A percentile compares a stretch with the other conserved stretches of the same genome.
Conservation (phyloP, 495 filamentous ascomycete genomes). For the Neurospora sp. region DNA sequence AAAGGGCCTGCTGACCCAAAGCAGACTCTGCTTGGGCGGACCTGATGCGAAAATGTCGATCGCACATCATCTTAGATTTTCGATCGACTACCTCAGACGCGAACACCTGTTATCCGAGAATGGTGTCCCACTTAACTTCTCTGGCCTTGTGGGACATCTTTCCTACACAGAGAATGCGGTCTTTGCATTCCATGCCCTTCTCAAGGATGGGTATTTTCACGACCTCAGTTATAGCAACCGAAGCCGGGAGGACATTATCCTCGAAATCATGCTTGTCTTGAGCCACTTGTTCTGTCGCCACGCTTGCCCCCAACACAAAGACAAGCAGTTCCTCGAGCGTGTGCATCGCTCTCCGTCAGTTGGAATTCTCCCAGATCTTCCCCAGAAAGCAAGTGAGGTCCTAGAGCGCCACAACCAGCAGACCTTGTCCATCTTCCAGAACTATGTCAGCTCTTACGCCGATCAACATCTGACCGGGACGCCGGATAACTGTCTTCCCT, state of each 20-base stretch:
- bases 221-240: slow-evolving; percentile 44
- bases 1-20: slow-evolving; percentile 56
- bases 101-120: slow-evolving; percentile 49
- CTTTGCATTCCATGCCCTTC: slow-evolving; percentile 65
- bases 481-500: slow-evolving; percentile 45
- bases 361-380: slow-evolving; percentile 54
- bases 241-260: slow-evolving; percentile 9
- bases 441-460: slow-evolving; percentile 59
- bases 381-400: slow-evolving; percentile 40
- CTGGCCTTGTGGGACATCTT: slow-evolving; percentile 54
- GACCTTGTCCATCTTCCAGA: slow-evolving; percentile 51
- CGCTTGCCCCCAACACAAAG: slow-evolving; percentile 3
- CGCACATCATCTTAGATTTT: slow-evolving; percentile 66
- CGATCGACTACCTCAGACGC: slow-evolving; percentile 66
- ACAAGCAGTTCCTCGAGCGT: slow-evolving; percentile 21
- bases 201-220: slow-evolving; percentile 60
- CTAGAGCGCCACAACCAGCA: slow-evolving; percentile 51
- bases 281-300: slow-evolving; percentile 49
- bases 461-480: slow-evolving; percentile 45
- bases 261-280: slow-evolving; percentile 54
- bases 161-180: slow-evolving; percentile 61
- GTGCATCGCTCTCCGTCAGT: slow-evolving; percentile 44
- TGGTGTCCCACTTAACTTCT: slow-evolving; percentile 60
- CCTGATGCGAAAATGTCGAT: slow-evolving; percentile 50
- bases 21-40: slow-evolving; percentile 58